These are phyloP conservation scores for Cichorium intybus DNA, from an alignment of 140 eudicot genomes.

Conservation along the genomic window DNA sequence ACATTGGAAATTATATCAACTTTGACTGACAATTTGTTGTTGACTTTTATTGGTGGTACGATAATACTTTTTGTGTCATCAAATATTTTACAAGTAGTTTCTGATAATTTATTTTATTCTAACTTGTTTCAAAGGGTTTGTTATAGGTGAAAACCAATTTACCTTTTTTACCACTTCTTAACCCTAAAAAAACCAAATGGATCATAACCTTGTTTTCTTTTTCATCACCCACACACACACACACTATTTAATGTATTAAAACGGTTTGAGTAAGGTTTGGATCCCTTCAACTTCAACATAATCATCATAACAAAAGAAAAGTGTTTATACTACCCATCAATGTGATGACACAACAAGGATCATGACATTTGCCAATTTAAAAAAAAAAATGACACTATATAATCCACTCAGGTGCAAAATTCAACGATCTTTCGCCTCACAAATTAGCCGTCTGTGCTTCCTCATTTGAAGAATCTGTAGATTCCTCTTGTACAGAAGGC, in stretches of 20 bases:
- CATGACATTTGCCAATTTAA: slow-evolving; percentile 16
- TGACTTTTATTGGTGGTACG: neutral
- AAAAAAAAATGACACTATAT: neutral
- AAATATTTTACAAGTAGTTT: neutral
- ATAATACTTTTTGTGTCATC: neutral
- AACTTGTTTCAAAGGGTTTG: too few species aligned
- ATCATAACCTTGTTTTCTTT: too few species aligned
- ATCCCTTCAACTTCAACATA: neutral
- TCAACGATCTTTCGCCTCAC: slow-evolving; percentile 14
- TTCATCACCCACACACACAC: too few species aligned
- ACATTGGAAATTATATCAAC: neutral
- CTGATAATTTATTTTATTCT: too few species aligned
- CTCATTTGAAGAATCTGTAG: slow-evolving; percentile 10
- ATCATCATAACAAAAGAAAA: neutral
- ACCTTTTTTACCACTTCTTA: too few species aligned
- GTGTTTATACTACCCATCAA: too few species aligned
- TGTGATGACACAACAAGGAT: neutral
- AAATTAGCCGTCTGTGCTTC: slow-evolving; percentile 20
- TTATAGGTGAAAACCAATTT: too few species aligned
- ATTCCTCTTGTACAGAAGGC: neutral
- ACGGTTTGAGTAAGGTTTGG: neutral
- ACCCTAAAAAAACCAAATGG: too few species aligned
- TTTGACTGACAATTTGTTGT: neutral
- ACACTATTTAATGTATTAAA: too few species aligned
- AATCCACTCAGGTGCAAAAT: slow-evolving; percentile 10